Evolutionary conservation across 169 alveolate genomes (phyloP).

Genomic region (Sarcocystis neurona): DNA sequence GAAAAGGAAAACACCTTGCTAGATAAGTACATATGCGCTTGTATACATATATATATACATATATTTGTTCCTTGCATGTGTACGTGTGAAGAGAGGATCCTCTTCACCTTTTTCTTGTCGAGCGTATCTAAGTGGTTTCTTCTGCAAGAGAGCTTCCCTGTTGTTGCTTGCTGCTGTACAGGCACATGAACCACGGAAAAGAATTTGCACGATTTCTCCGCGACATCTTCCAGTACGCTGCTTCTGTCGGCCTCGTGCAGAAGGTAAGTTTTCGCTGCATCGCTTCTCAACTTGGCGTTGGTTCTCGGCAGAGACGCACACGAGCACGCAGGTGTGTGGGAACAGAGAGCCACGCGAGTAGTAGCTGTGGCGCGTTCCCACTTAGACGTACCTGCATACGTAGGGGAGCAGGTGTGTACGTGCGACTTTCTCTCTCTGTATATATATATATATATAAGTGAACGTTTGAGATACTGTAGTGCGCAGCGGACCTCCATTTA

Average conservation of each 20-base stretch:
- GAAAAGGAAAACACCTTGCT: too few species aligned
- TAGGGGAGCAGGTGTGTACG: background rate
- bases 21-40: too few species aligned
- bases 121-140: background rate
- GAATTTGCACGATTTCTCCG: conserved; percentile 66
- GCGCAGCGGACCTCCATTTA: too few species aligned
- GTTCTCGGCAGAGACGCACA: too few species aligned
- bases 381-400: background rate
- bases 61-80: too few species aligned
- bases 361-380: too few species aligned
- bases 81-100: too few species aligned
- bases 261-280: conserved; percentile 16
- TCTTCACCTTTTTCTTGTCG: background rate
- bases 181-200: conserved; percentile 69
- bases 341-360: too few species aligned
- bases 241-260: conserved; percentile 44
- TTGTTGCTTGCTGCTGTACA: background rate
- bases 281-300: background rate
- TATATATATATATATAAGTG: too few species aligned
- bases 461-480: too few species aligned
- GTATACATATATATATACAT: too few species aligned
- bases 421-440: background rate
- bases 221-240: conserved; percentile 66
- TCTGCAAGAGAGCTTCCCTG: background rate
- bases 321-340: too few species aligned